Base-by-base conservation (phyloP, 2,329 filamentous ascomycete genomes). In the Colletotrichum sp. region DNA sequence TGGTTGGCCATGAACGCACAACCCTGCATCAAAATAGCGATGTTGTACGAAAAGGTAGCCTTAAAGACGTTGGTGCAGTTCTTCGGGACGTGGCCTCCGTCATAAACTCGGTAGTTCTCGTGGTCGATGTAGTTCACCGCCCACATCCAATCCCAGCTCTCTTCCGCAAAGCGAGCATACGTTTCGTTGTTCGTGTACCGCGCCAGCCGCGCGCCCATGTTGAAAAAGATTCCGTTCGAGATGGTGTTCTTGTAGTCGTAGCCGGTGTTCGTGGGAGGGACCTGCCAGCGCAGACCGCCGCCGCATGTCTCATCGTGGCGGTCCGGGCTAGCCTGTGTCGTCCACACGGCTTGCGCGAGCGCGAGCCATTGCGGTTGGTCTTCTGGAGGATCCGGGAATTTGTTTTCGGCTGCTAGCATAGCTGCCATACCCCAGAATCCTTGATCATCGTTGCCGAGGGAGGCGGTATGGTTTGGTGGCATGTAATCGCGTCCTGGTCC, bases 171-270 rank as follows among this genome's bases (percentile, higher is more conserved):
- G 8, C 92, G 86, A 4, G 87, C 85, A 78, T 95, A 95, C 0
- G 92, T 93, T 2, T 86, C 79, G 79, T 95, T 94, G 36, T 86
- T 86, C 0, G 93, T 94, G 83, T 95, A 96, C 12, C 92, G 89
- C 0, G 92, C 94, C 13, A 96, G 88, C 10, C 94, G 91, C 18
- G 94, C 91, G n/a, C 88, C 91, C 24, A 93, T 83, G 80, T 93
- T 91, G 85, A 93, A 93, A 82, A 92, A 91, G 79, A 89, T 89
- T 60, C 90, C 91, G 77, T 92, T 93, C 28, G 91, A 89, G 73
- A 92, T 89, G 75, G 88, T 84, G 83, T 93, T 93, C 83, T 93
- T 97, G 87, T 96, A 96, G 80, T 93, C 89, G 83, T 94, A 96
- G 38, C 94, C 95, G 61, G 88, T 89, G 82, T 96, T 95, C 79